Evolutionary conservation across 345 rosid species (phyloP).

Genomic region (Rhodamnia argentea): DNA sequence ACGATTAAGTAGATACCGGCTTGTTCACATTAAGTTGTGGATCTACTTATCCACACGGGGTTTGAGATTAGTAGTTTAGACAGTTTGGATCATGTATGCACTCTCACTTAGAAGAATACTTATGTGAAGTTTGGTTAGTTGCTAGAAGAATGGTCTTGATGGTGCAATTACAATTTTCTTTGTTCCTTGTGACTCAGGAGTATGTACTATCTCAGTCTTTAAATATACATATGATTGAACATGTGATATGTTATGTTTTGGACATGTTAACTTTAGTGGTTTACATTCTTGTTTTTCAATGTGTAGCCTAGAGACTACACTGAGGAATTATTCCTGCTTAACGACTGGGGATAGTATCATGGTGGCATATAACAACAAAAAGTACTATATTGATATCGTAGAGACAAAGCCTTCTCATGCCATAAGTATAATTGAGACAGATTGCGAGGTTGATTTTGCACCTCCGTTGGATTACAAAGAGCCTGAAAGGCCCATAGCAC

Average conservation of each 20-base stretch:
- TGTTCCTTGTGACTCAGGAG: neutral
- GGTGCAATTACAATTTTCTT: neutral
- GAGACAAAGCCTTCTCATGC: conserved; percentile 95
- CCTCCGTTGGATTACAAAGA: conserved; percentile 98
- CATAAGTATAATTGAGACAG: conserved; percentile 98
- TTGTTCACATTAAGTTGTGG: neutral
- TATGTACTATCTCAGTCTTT: neutral
- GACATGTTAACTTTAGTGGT: neutral
- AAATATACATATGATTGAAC: neutral
- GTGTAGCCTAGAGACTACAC: conserved; percentile 88
- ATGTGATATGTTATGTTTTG: neutral
- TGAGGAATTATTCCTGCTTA: conserved; percentile 94
- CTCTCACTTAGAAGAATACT: neutral
- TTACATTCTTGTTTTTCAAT: neutral
- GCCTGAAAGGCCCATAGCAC: conserved; percentile 60
- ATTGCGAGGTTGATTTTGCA: conserved; percentile 99
- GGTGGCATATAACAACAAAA: conserved; percentile 98
- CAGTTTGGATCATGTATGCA: neutral
- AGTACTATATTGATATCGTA: conserved; percentile 89
- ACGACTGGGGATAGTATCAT: conserved; percentile 96
- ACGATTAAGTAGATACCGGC: neutral
- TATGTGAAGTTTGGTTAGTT: neutral
- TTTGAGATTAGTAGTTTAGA: neutral
- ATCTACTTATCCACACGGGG: neutral
- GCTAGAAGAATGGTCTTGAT: neutral